These are phyloP conservation scores for Talaromyces sp. DNA, from an alignment of 2,329 filamentous ascomycete genomes.

Conservation along the genomic window DNA sequence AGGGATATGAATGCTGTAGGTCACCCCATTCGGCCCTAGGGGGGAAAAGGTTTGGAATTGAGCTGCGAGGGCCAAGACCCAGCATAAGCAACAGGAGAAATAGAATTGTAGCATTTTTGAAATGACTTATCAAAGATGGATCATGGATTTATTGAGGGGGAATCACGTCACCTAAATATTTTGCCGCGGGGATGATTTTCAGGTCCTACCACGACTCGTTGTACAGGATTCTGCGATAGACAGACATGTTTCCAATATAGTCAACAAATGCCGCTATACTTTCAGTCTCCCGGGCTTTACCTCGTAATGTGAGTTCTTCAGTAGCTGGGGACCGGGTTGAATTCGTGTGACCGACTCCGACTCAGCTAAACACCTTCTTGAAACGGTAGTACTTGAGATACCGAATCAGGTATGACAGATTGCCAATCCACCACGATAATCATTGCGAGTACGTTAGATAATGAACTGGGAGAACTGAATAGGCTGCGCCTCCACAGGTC, in stretches of 20 bases:
- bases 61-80: conserved; percentile 12
- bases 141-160: background rate
- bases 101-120: background rate
- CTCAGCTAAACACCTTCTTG: conserved; percentile 2
- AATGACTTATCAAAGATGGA: background rate
- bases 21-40: conserved; percentile 13
- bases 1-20: conserved; percentile 59
- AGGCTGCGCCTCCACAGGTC: conserved; percentile 7
- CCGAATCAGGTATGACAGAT: conserved; percentile 8
- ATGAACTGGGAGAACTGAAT: background rate
- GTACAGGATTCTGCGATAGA: background rate
- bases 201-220: background rate
- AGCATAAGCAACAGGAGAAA: conserved; percentile 1
- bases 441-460: background rate
- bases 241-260: background rate
- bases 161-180: background rate
- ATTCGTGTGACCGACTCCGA: background rate
- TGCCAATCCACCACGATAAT: background rate
- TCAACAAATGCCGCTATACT: background rate
- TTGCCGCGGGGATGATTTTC: background rate
- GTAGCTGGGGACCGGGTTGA: background rate
- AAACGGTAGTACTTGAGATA: conserved; percentile 8
- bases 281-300: background rate
- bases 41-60: conserved; percentile 18
- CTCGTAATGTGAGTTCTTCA: background rate